Evolutionary conservation across 75 land plant genomes (phyloP).

Genomic region (Pinus tabuliformis): DNA sequence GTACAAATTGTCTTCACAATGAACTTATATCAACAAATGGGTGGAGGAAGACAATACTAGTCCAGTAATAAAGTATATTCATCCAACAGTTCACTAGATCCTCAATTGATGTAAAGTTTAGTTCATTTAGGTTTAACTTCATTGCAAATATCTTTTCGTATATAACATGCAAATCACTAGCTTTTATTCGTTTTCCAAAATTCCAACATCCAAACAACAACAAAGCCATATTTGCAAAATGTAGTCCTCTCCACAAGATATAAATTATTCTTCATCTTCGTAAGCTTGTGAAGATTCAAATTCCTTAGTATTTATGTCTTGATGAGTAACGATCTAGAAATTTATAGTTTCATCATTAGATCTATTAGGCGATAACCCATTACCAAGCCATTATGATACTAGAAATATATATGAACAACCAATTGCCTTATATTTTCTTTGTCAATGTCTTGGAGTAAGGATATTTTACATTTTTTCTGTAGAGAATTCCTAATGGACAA

Average conservation of each 20-base stretch:
- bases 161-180: background rate
- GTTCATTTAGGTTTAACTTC: conserved; percentile 3
- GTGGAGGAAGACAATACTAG: conserved; percentile 12
- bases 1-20: conserved; percentile 24
- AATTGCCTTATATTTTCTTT: too few relatives aligned
- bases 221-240: conserved; percentile 18
- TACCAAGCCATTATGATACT: too few relatives aligned
- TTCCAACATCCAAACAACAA: conserved; percentile 23
- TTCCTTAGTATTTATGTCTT: background rate
- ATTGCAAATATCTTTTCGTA: conserved; percentile 22
- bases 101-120: conserved; percentile 22
- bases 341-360: background rate
- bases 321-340: background rate
- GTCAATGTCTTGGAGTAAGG: too few relatives aligned
- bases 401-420: too few relatives aligned
- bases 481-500: conserved; percentile 49
- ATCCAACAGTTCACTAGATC: conserved; percentile 20
- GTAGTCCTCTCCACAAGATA: background rate
- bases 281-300: background rate
- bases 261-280: background rate
- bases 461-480: too few relatives aligned
- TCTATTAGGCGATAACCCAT: too few relatives aligned
- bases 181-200: conserved; percentile 22
- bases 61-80: conserved; percentile 11
- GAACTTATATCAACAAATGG: conserved; percentile 15